Evolutionary conservation across 129 eudicot species (phyloP).

Genomic region (Erigeron canadensis): DNA sequence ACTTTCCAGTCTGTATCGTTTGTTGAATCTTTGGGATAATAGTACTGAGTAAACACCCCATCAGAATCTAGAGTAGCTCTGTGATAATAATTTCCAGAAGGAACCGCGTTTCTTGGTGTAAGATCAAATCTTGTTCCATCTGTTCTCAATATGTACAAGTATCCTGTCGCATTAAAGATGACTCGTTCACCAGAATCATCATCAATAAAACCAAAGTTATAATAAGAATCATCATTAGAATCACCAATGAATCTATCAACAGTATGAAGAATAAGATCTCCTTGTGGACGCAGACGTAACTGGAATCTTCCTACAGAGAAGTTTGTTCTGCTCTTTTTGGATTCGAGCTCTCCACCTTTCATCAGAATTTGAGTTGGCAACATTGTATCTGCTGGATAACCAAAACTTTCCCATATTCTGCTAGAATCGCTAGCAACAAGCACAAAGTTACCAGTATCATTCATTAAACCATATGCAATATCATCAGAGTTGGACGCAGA

Average conservation of each 20-base stretch:
- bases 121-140: constrained; percentile 28
- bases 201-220: no score
- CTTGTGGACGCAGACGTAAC: constrained; percentile 29
- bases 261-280: constrained; percentile 44
- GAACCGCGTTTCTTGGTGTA: background rate
- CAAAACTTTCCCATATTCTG: constrained; percentile 45
- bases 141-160: constrained; percentile 26
- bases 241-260: background rate
- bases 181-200: constrained; percentile 25
- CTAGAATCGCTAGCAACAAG: background rate
- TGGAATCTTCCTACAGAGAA: background rate
- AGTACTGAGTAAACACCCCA: constrained; percentile 49
- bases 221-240: no score
- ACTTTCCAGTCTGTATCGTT: constrained; percentile 12
- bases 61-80: constrained; percentile 43
- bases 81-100: constrained; percentile 27
- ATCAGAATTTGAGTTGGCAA: background rate
- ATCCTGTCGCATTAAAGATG: constrained; percentile 34
- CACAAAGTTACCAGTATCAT: constrained; percentile 1
- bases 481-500: background rate
- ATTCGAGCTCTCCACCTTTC: background rate
- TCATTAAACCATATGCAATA: constrained; percentile 29
- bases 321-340: background rate
- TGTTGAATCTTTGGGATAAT: constrained; percentile 22
- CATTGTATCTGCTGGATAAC: constrained; percentile 46